These are phyloP conservation scores for Termitomyces sp. DNA, from an alignment of 768 basidiomycete genomes.

Conservation along the genomic window DNA sequence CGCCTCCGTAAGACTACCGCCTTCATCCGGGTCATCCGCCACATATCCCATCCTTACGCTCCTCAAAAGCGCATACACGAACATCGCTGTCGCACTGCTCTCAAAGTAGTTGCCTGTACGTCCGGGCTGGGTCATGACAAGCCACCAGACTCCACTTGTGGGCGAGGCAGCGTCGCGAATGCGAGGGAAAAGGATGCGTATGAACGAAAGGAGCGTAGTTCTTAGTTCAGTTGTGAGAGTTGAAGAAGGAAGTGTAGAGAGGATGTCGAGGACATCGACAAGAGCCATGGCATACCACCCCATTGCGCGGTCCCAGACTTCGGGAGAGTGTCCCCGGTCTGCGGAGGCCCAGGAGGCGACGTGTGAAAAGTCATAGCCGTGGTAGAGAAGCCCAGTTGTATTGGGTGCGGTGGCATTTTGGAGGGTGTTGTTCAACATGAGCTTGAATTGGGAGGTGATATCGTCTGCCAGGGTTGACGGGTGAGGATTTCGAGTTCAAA, in stretches of 20 bases:
- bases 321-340: slow-evolving; percentile 43
- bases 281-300: slow-evolving; percentile 49
- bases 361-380: slow-evolving; percentile 46
- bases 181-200: slow-evolving; percentile 32
- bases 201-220: slow-evolving; percentile 26
- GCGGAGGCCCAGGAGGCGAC: slow-evolving; percentile 40
- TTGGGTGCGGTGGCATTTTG: slow-evolving; percentile 36
- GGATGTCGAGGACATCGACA: slow-evolving; percentile 40
- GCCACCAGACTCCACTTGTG: slow-evolving; percentile 43
- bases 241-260: slow-evolving; percentile 32
- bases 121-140: slow-evolving; percentile 45
- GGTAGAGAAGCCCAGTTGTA: slow-evolving; percentile 42
- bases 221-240: slow-evolving; percentile 4
- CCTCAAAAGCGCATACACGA: slow-evolving; percentile 42
- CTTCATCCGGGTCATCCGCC: slow-evolving; percentile 29
- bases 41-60: slow-evolving; percentile 39
- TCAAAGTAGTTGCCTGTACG: slow-evolving; percentile 45
- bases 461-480: slow-evolving; percentile 24
- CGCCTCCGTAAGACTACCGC: slow-evolving; percentile 27
- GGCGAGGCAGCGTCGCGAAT: slow-evolving; percentile 37
- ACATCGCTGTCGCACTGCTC: slow-evolving; percentile 45
- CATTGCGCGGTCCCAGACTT: slow-evolving; percentile 46
- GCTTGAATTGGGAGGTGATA: slow-evolving; percentile 37
- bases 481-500: not conserved
- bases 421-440: slow-evolving; percentile 42